A percentile compares a stretch with the other conserved stretches of the same genome.
These are phyloP conservation scores for Backusella tarrabulga DNA, from an alignment of 192 early-diverging fungal genomes.

Conservation along the genomic window DNA sequence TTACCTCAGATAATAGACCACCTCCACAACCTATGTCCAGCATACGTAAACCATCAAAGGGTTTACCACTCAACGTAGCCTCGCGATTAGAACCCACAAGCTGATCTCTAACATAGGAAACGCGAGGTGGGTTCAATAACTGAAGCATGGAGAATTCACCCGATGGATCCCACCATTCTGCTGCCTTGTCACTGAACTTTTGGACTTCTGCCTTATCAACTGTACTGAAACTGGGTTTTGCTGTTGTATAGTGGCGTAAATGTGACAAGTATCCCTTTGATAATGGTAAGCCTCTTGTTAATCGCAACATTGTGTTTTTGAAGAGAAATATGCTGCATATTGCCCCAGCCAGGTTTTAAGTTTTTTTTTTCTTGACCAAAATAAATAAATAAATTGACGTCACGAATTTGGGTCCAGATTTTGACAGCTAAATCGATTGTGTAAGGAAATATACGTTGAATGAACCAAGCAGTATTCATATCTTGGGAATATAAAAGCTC, in stretches of 20 bases:
- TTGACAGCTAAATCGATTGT: neutral
- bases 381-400: neutral
- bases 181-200: constrained; percentile 71
- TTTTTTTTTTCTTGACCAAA: neutral
- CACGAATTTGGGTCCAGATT: neutral
- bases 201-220: constrained; percentile 69
- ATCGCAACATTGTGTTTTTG: neutral
- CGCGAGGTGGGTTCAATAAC: constrained; percentile 66
- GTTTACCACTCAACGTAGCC: constrained; percentile 17
- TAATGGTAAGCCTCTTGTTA: neutral
- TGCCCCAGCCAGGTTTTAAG: neutral
- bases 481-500: neutral
- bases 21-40: constrained; percentile 96
- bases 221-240: constrained; percentile 34
- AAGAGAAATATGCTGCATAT: neutral
- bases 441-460: neutral
- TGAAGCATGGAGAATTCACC: constrained; percentile 88
- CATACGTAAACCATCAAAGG: constrained; percentile 57
- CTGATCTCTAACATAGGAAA: constrained; percentile 72
- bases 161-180: constrained; percentile 88
- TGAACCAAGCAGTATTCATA: neutral
- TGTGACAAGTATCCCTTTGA: neutral
- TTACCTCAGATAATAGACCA: constrained; percentile 83
- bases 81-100: constrained; percentile 18
- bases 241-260: constrained; percentile 8